Evolutionary conservation across 106 monocot species (phyloP), one percentile per base, ranked within the genome.

Genomic region (Hemerocallis citrina): DNA sequence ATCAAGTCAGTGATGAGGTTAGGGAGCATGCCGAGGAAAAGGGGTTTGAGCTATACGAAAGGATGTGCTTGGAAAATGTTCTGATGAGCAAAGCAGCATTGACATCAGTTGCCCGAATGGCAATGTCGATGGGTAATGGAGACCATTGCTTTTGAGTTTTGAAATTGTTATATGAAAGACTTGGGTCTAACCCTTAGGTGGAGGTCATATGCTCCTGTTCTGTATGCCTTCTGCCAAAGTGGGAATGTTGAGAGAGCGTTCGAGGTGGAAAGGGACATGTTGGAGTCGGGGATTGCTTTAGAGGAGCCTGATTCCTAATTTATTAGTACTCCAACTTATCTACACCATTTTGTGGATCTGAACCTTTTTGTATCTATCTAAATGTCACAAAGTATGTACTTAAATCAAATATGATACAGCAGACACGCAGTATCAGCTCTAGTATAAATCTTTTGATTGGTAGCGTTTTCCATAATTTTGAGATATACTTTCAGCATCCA

Each of bases 281-380:
- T 73, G 47, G 78, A 81, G 43, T 65, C 65, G 16, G 78, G 79
- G 6, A 60, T 82, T 19, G 29, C 24, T 20, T 79, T 77, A 7
- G 90, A 91, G 69, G 90, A 91, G 38, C 71, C 78, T 25, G 90
- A 91, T n/a, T n/a, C n/a, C n/a, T n/a, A n/a, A n/a, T n/a, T n/a
- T n/a, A n/a, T n/a, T n/a, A n/a, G n/a, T n/a, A n/a, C n/a, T n/a
- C n/a, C n/a, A n/a, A n/a, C n/a, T n/a, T n/a, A n/a, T n/a, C n/a
- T n/a, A n/a, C n/a, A n/a, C n/a, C n/a, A n/a, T n/a, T n/a, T n/a
- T n/a, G n/a, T n/a, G n/a, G n/a, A n/a, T n/a, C n/a, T n/a, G n/a
- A n/a, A n/a, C n/a, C n/a, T n/a, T n/a, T n/a, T n/a, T n/a, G n/a
- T n/a, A n/a, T n/a, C n/a, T n/a, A n/a, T n/a, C n/a, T n/a, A n/a